These are phyloP conservation scores for Nakaseomyces delphensis DNA, from an alignment of 1,139 yeast species.

Conservation along the genomic window DNA sequence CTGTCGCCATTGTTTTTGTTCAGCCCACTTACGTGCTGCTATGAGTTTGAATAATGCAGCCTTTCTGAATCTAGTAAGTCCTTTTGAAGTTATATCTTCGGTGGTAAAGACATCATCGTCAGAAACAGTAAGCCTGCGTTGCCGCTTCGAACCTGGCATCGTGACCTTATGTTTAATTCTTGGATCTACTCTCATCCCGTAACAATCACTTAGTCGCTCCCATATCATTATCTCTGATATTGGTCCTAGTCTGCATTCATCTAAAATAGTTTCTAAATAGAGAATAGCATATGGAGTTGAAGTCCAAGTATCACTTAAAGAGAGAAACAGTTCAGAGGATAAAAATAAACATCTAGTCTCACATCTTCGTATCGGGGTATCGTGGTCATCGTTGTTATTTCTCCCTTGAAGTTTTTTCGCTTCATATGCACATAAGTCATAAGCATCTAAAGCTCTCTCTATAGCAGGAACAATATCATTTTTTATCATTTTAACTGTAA, in stretches of 20 bases:
- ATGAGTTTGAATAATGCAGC: conserved; percentile 72
- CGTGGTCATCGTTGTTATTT: conserved; percentile 12
- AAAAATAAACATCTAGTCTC: conserved; percentile 34
- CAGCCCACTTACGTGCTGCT: conserved; percentile 67
- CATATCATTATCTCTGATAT: conserved; percentile 37
- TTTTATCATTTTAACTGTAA: conserved; percentile 51
- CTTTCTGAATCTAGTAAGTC: conserved; percentile 58
- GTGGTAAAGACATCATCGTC: conserved; percentile 23
- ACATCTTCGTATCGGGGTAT: conserved; percentile 29
- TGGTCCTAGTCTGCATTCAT: conserved; percentile 29
- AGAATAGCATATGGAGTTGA: conserved; percentile 35
- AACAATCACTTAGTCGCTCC: conserved; percentile 43
- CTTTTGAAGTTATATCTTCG: conserved; percentile 40
- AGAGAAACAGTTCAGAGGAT: conserved; percentile 33
- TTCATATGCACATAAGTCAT: conserved; percentile 19
- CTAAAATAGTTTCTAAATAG: conserved; percentile 34
- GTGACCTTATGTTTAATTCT: conserved; percentile 22
- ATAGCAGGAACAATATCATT: conserved; percentile 49
- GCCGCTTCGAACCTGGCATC: conserved; percentile 6
- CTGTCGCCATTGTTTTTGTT: conserved; percentile 28
- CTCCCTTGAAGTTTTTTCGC: conserved; percentile 10
- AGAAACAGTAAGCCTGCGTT: conserved; percentile 9
- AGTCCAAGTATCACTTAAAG: conserved; percentile 35
- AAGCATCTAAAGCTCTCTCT: conserved; percentile 39
- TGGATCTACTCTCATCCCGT: conserved; percentile 28